Evolutionary conservation across 768 basidiomycete species (phyloP).

Genomic region (Lactarius deliciosus): DNA sequence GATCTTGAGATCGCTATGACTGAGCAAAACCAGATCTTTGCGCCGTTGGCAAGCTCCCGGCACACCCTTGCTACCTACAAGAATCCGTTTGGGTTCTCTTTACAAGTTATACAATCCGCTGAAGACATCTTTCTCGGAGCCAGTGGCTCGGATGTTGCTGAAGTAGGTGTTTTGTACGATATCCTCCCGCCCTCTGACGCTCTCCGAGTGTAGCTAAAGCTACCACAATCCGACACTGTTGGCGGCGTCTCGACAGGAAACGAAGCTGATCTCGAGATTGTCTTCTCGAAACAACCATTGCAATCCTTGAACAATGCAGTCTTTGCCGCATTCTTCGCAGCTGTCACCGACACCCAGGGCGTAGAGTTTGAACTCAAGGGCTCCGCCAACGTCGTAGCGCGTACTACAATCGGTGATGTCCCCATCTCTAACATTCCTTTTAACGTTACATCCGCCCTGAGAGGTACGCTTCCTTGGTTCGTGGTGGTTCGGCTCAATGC

Average conservation of each 20-base stretch:
- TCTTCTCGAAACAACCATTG: constrained; percentile 57
- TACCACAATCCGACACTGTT: constrained; percentile 48
- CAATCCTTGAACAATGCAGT: constrained; percentile 53
- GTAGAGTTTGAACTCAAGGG: constrained; percentile 54
- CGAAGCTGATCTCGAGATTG: constrained; percentile 55
- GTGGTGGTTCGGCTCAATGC: not conserved
- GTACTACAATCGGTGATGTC: constrained; percentile 63
- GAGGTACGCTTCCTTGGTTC: constrained; percentile 38
- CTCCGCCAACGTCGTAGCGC: constrained; percentile 55
- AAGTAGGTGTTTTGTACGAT: constrained; percentile 40
- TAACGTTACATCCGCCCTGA: constrained; percentile 54
- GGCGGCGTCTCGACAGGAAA: constrained; percentile 74
- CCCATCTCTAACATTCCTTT: constrained; percentile 65
- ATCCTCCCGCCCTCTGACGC: not conserved
- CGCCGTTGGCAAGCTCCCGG: constrained; percentile 58
- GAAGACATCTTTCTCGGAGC: constrained; percentile 54
- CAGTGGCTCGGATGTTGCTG: constrained; percentile 51
- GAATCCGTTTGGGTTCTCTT: constrained; percentile 75
- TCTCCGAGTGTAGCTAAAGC: constrained; percentile 42
- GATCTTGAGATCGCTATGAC: constrained; percentile 57
- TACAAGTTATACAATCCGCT: constrained; percentile 58
- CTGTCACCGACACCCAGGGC: constrained; percentile 49
- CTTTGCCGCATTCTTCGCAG: constrained; percentile 58
- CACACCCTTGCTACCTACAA: constrained; percentile 57
- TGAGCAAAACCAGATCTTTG: constrained; percentile 53